Evolutionary conservation across 805 yeast species (phyloP).

Genomic region (Tetrapisispora phaffii): DNA sequence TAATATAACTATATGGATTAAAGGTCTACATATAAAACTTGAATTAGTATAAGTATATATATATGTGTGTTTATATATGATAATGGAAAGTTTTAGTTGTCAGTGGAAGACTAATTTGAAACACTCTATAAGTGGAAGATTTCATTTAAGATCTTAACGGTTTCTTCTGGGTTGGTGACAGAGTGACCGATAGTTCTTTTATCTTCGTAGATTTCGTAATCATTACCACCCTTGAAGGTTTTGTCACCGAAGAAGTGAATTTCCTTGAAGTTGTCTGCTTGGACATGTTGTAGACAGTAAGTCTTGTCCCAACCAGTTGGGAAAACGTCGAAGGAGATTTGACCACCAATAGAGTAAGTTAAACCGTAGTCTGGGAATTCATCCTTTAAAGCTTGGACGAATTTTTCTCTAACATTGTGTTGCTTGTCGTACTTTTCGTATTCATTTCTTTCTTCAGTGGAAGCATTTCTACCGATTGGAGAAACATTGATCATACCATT

Average conservation of each 20-base stretch:
- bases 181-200: conserved; percentile 93
- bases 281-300: conserved; percentile 90
- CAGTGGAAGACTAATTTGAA: background rate
- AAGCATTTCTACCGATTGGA: conserved; percentile 97
- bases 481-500: conserved; percentile 98
- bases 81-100: background rate
- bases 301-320: conserved; percentile 99
- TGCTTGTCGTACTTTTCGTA: conserved; percentile 76
- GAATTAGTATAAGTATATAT: background rate
- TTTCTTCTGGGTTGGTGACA: conserved; percentile 81
- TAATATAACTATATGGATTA: background rate
- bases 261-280: conserved; percentile 67
- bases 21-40: background rate
- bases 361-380: conserved; percentile 75
- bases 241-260: conserved; percentile 99
- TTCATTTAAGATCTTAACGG: conserved; percentile 76
- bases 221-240: conserved; percentile 95
- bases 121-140: conserved; percentile 39
- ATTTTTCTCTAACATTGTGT: conserved; percentile 70
- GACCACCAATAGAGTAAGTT: conserved; percentile 98
- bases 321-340: conserved; percentile 97
- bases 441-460: conserved; percentile 86
- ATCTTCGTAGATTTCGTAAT: conserved; percentile 91
- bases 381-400: conserved; percentile 77
- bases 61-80: background rate